Base-by-base conservation (phyloP, 1,284 basidiomycete species). In the Fomitopsis palustris region DNA sequence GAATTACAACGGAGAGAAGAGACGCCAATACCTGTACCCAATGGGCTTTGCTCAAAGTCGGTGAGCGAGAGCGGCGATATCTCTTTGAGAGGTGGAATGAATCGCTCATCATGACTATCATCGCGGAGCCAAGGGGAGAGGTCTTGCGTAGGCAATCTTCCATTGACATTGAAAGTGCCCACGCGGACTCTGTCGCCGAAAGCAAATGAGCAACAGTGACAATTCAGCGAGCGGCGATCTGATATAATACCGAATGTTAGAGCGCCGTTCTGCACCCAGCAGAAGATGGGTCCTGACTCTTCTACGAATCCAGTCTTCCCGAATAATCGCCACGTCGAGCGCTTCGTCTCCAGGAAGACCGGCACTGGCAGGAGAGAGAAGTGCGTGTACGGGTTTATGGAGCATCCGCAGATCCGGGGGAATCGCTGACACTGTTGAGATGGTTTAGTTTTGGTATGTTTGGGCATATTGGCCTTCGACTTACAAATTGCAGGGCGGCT, bases 161-260 rank as follows among this genome's bases (percentile, higher is more conserved):
- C 90, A 64, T 91, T 90, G 43, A 92, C 90, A 64, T 92, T 92
- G 74, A 92, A 92, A 2, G 87, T 89, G 17, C 90, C 89, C 17
- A 90, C 62, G 3, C 88, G 83, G 54, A 92, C 67, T 43, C 85
- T 87, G 61, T 37, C 14, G 9, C 33, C 31, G 27, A 8, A n/a
- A n/a, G 5, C n/a, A 33, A 19, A 52, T 37, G 33, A 37, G 31
- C 47, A 17, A 14, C 47, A 33, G 2, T 27, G 10, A 5, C 45
- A 47, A 29, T 47, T 2, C 29, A n/a, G 19, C 8, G 6, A 29
- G 27, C 45, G 23, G 21, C 31, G 14, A 52, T 10, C 25, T 21
- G n/a, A 54, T 38, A 27, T 23, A 17, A 17, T 57, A 75, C 74
- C 63, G 64, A 3, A 72, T 65, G 27, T 57, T 61, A 8, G 14